phyloP scores from a whole-genome alignment of 192 early-diverging fungal genomes.

The Powellomyces hirtus region DNA sequence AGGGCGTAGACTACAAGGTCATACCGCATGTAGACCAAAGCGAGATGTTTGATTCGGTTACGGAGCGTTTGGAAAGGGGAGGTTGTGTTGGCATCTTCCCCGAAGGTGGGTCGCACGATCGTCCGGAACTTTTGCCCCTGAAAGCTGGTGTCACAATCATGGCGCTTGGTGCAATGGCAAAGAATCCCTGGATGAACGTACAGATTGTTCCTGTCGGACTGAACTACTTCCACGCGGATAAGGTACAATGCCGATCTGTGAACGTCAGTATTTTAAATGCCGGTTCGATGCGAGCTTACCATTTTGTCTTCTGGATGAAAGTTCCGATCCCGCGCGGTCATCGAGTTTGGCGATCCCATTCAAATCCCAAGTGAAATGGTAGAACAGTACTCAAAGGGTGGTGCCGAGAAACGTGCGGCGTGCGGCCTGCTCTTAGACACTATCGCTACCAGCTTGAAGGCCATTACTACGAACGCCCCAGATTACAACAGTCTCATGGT shows the following conservation, averaged over 20 bases:
- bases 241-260: slow-evolving; percentile 12
- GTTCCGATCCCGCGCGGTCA: slow-evolving; percentile 96
- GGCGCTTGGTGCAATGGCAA: slow-evolving; percentile 82
- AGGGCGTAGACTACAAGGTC: slow-evolving; percentile 35
- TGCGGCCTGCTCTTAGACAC: slow-evolving; percentile 75
- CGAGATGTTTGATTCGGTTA: slow-evolving; percentile 82
- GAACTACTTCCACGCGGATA: slow-evolving; percentile 92
- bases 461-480: slow-evolving; percentile 88
- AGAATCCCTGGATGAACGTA: slow-evolving; percentile 79
- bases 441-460: slow-evolving; percentile 76
- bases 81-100: slow-evolving; percentile 96
- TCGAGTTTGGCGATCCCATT: slow-evolving; percentile 94
- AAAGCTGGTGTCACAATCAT: slow-evolving; percentile 70
- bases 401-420: slow-evolving; percentile 77
- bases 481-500: slow-evolving; percentile 91
- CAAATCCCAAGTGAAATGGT: slow-evolving; percentile 75
- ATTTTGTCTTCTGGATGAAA: too few relatives aligned
- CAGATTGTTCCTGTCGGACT: slow-evolving; percentile 92
- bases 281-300: too few relatives aligned
- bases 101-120: slow-evolving; percentile 97
- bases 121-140: slow-evolving; percentile 91
- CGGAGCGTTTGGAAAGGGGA: slow-evolving; percentile 69
- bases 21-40: slow-evolving; percentile 85
- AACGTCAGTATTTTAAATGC: too few relatives aligned
- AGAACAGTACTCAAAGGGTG: slow-evolving; percentile 80